Percentiles rank a stretch among this genome's conserved stretches.
phyloP scores from a whole-genome alignment of 2,329 filamentous ascomycete genomes.

The Penicillium vulpinum region DNA sequence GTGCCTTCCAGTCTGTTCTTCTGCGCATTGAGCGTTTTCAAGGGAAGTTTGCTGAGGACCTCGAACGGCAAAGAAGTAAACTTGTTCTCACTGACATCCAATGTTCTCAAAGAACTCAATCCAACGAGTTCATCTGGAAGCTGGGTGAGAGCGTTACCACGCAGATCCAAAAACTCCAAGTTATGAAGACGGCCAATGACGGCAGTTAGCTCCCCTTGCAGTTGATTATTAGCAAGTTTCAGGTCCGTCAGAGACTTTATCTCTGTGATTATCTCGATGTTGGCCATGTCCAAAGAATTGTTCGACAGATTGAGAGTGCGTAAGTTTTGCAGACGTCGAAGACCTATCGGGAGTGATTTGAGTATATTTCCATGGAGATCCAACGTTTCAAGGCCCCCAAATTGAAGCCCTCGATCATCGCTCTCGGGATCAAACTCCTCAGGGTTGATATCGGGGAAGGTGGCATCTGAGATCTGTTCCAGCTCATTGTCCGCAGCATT shows the following conservation, averaged over 20 bases:
- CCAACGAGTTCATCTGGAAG: slow-evolving; percentile 68
- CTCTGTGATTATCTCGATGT: slow-evolving; percentile 71
- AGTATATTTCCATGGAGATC: slow-evolving; percentile 87
- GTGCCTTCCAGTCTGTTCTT: slow-evolving; percentile 77
- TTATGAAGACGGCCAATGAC: slow-evolving; percentile 64
- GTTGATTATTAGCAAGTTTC: slow-evolving; percentile 74
- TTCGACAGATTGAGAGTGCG: slow-evolving; percentile 82
- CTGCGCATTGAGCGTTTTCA: slow-evolving; percentile 71
- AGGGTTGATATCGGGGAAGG: slow-evolving; percentile 72
- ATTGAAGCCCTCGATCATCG: slow-evolving; percentile 70
- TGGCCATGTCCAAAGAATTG: slow-evolving; percentile 73
- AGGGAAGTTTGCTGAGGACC: slow-evolving; percentile 63
- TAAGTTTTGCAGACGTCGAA: slow-evolving; percentile 71
- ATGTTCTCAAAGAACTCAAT: slow-evolving; percentile 67
- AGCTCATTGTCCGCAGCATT: slow-evolving; percentile 90
- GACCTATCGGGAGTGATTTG: slow-evolving; percentile 68
- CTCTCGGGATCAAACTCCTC: slow-evolving; percentile 62
- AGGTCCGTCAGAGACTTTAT: slow-evolving; percentile 74
- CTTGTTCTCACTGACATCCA: slow-evolving; percentile 80
- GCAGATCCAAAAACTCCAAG: slow-evolving; percentile 78
- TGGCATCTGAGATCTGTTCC: slow-evolving; percentile 66
- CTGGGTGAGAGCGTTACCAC: slow-evolving; percentile 72
- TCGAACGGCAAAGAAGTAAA: slow-evolving; percentile 71
- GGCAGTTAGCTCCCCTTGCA: slow-evolving; percentile 67
- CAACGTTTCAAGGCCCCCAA: slow-evolving; percentile 75